Percentiles rank a stretch among this genome's conserved stretches.
These are phyloP conservation scores for Xylaria sp. DNA, from an alignment of 2,329 filamentous ascomycete genomes.

Conservation along the genomic window DNA sequence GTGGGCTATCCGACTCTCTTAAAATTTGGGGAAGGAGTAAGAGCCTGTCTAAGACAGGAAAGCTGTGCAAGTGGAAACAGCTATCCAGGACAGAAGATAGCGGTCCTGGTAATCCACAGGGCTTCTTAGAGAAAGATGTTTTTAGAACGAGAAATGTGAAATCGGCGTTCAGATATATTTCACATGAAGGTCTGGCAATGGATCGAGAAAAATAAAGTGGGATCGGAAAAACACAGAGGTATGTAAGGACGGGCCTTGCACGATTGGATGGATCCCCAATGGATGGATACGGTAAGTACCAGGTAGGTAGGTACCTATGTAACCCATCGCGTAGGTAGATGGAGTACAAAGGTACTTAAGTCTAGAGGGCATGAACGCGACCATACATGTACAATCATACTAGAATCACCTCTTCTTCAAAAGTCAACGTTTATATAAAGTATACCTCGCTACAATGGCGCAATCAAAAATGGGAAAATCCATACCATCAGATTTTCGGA, in stretches of 20 bases:
- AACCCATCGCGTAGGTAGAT: too few species aligned
- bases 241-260: too few species aligned
- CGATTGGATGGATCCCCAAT: too few species aligned
- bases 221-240: conserved; percentile 6
- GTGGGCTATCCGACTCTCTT: neutral
- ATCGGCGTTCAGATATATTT: neutral
- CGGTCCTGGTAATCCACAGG: neutral
- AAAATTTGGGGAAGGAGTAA: neutral
- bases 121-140: neutral
- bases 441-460: too few species aligned
- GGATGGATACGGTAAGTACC: too few species aligned
- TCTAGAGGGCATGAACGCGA: too few species aligned
- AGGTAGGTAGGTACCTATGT: too few species aligned
- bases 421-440: neutral
- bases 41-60: neutral
- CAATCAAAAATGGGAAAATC: too few species aligned
- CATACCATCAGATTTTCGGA: too few species aligned
- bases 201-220: conserved; percentile 36
- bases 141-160: neutral
- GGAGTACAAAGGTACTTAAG: neutral
- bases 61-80: neutral
- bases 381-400: too few species aligned
- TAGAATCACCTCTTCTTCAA: too few species aligned
- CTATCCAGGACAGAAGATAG: neutral
- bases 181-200: neutral